phyloP scores from a whole-genome alignment of 176 grass and related monocot genomes.

The Ensete ventricosum region DNA sequence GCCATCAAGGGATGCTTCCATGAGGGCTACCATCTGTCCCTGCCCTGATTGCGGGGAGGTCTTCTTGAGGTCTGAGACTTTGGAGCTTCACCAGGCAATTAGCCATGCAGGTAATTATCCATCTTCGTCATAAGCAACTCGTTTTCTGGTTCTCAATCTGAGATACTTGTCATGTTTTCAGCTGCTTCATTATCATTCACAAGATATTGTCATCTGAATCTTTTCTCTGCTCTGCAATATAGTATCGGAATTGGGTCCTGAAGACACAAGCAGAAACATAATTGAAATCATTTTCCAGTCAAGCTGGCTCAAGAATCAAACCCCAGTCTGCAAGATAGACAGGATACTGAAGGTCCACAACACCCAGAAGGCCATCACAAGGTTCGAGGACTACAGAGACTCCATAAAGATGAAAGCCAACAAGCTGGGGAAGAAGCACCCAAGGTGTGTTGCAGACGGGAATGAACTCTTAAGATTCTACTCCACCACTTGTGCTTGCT shows the following conservation, averaged over 20 bases:
- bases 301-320: slow-evolving; percentile 1
- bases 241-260: slow-evolving; percentile 8
- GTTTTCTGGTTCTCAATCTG: neutral
- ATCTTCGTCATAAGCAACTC: neutral
- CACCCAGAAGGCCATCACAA: neutral
- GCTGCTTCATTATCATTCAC: neutral
- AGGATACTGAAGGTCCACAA: slow-evolving; percentile 19
- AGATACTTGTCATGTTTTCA: neutral
- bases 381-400: slow-evolving; percentile 16
- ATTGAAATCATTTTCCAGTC: slow-evolving; percentile 6
- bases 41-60: slow-evolving; percentile 15
- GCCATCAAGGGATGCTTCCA: neutral
- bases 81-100: slow-evolving; percentile 21
- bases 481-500: neutral
- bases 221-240: neutral
- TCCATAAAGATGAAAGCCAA: slow-evolving; percentile 2
- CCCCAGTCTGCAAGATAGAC: neutral
- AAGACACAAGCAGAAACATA: slow-evolving; percentile 14
- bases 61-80: neutral
- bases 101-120: slow-evolving; percentile 11
- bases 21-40: neutral
- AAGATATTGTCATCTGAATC: neutral
- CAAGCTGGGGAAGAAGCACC: slow-evolving; percentile 4
- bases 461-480: slow-evolving; percentile 10
- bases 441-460: neutral